phyloP scores from a whole-genome alignment of 352 stramenopile genomes.

The Phytophthora cactorum region DNA sequence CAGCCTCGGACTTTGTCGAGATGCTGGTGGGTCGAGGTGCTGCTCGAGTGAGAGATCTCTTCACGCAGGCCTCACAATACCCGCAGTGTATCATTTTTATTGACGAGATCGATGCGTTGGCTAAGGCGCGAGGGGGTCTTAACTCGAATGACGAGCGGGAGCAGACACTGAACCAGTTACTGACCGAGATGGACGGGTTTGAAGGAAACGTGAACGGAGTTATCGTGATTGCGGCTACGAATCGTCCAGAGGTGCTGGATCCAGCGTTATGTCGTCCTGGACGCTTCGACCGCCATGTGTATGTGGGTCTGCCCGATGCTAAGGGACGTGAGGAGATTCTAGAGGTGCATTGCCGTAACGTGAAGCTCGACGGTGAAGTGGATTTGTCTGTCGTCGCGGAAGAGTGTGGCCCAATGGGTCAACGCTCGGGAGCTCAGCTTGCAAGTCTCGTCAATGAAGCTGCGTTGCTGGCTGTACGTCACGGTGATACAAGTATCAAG shows the following conservation, averaged over 20 bases:
- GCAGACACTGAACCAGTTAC: constrained; percentile 95
- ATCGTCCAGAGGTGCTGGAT: constrained; percentile 96
- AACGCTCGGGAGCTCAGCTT: constrained; percentile 76
- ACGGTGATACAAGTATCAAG: constrained; percentile 67
- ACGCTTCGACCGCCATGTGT: constrained; percentile 97
- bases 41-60: constrained; percentile 93
- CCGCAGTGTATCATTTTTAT: constrained; percentile 98
- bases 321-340: constrained; percentile 89
- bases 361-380: constrained; percentile 64
- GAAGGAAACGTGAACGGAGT: constrained; percentile 91
- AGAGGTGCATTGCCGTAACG: constrained; percentile 66
- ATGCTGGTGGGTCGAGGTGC: constrained; percentile 96
- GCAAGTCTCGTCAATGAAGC: constrained; percentile 87
- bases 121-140: constrained; percentile 83
- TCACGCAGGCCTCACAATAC: constrained; percentile 94
- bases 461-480: constrained; percentile 75
- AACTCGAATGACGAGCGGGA: constrained; percentile 96
- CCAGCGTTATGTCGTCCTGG: constrained; percentile 95
- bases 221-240: constrained; percentile 97
- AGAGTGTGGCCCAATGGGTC: constrained; percentile 61
- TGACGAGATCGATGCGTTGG: constrained; percentile 96
- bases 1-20: constrained; percentile 97
- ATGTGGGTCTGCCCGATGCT: constrained; percentile 94
- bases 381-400: constrained; percentile 57
- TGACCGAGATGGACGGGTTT: constrained; percentile 92